Conservation (phyloP, 768 basidiomycete genomes). For the Termitomyces bulborhizus region DNA sequence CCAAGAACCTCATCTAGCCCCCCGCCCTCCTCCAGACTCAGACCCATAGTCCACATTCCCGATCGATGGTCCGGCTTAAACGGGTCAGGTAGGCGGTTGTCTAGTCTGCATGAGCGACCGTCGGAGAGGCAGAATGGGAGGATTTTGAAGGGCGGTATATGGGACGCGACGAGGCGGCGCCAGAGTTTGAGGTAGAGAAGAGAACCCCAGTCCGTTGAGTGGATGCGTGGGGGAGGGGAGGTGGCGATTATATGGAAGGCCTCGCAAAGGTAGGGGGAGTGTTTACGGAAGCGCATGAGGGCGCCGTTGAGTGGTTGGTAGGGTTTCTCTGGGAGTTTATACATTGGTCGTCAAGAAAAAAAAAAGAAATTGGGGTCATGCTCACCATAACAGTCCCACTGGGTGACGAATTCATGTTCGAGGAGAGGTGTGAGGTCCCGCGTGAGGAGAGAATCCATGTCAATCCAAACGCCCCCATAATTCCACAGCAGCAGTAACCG, state of each 20-base stretch:
- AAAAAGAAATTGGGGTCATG: not conserved
- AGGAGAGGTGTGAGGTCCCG: slow-evolving; percentile 80
- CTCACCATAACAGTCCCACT: slow-evolving; percentile 98
- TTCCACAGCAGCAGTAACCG: slow-evolving; percentile 84
- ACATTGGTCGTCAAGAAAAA: not conserved
- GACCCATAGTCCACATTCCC: slow-evolving; percentile 64
- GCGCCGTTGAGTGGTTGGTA: slow-evolving; percentile 81
- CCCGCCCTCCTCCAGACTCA: slow-evolving; percentile 55
- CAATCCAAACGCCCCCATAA: slow-evolving; percentile 92
- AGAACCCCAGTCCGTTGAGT: slow-evolving; percentile 92
- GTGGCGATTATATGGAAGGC: slow-evolving; percentile 88
- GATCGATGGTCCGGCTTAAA: slow-evolving; percentile 53
- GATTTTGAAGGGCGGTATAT: slow-evolving; percentile 81
- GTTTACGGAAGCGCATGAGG: slow-evolving; percentile 84
- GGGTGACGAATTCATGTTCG: slow-evolving; percentile 95
- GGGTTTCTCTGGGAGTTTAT: slow-evolving; percentile 28
- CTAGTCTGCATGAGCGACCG: slow-evolving; percentile 83
- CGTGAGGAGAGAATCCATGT: slow-evolving; percentile 94
- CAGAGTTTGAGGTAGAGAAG: slow-evolving; percentile 88
- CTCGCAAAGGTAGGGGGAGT: slow-evolving; percentile 96
- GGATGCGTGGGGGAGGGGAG: slow-evolving; percentile 62
- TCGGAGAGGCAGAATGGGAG: slow-evolving; percentile 96
- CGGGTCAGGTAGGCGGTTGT: slow-evolving; percentile 91
- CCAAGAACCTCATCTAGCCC: slow-evolving; percentile 54
- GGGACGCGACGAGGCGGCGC: slow-evolving; percentile 69